These are phyloP conservation scores for Ottelia alismoides DNA, from an alignment of 106 monocot genomes.

Conservation along the genomic window DNA sequence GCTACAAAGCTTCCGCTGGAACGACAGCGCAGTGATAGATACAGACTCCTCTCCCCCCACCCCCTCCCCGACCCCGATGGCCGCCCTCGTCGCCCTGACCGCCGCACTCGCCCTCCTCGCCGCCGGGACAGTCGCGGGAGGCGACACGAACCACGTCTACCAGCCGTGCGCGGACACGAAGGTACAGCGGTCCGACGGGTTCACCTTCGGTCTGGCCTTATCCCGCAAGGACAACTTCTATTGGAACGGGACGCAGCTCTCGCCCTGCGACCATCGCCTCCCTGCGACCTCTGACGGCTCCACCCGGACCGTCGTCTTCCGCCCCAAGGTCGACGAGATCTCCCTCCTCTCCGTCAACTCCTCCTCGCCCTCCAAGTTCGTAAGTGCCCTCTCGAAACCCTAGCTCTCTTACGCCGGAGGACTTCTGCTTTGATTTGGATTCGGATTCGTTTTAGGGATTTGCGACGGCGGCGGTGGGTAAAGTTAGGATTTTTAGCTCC, in stretches of 20 bases:
- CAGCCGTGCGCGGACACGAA: constrained; percentile 11
- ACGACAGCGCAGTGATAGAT: too few relatives aligned
- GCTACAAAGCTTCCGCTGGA: too few relatives aligned
- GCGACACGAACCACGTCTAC: constrained; percentile 6
- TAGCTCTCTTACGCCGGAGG: too few relatives aligned
- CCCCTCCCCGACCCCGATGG: too few relatives aligned
- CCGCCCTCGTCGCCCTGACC: background rate
- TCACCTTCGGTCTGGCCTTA: constrained; percentile 13
- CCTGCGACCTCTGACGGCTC: background rate
- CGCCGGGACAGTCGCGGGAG: background rate
- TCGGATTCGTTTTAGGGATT: too few relatives aligned
- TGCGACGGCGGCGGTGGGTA: too few relatives aligned
- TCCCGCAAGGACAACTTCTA: background rate
- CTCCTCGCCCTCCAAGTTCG: too few relatives aligned
- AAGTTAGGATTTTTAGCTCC: too few relatives aligned
- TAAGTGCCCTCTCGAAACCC: too few relatives aligned
- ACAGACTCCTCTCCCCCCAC: too few relatives aligned
- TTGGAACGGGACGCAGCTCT: constrained; percentile 3
- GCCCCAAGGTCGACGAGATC: constrained; percentile 89
- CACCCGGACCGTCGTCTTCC: constrained; percentile 29
- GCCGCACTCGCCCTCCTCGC: background rate
- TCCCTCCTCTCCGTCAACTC: constrained; percentile 73
- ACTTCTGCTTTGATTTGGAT: too few relatives aligned
- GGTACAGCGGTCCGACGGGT: constrained; percentile 7
- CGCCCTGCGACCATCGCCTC: constrained; percentile 12